These are phyloP conservation scores for Rhipidocladum racemiflorum DNA, from an alignment of 176 grass and related monocot genomes.

Conservation along the genomic window DNA sequence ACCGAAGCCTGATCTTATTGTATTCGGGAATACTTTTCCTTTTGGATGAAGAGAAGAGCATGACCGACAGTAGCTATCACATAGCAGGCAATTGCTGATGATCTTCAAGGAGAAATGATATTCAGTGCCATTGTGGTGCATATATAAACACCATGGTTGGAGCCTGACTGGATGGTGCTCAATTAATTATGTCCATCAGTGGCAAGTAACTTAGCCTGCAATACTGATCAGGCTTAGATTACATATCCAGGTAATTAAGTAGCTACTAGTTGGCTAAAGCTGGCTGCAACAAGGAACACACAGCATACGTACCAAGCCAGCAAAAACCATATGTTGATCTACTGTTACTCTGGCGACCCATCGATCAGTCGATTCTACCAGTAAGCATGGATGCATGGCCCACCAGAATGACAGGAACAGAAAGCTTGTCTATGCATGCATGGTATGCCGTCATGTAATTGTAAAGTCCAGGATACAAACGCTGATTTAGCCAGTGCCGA, in stretches of 20 bases:
- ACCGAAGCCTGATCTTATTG: neutral
- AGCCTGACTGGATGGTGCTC: neutral
- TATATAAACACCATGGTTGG: neutral
- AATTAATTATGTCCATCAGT: neutral
- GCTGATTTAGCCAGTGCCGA: neutral
- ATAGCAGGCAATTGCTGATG: neutral
- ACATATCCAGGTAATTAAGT: neutral
- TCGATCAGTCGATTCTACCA: neutral
- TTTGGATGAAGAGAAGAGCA: conserved; percentile 4
- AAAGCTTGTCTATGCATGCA: neutral
- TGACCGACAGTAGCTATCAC: neutral
- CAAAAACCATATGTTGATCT: neutral
- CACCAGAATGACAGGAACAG: conserved; percentile 16
- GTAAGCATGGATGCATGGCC: neutral
- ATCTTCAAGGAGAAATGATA: neutral
- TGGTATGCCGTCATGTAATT: neutral
- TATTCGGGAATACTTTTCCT: neutral
- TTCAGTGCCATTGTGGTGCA: neutral
- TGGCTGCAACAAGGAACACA: neutral
- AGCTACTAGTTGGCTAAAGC: neutral
- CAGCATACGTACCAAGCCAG: neutral
- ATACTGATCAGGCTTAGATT: neutral
- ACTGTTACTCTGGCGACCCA: neutral
- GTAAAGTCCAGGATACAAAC: neutral
- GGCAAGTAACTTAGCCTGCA: neutral